Base-by-base conservation (phyloP, 768 basidiomycete species). In the Panus rudis region DNA sequence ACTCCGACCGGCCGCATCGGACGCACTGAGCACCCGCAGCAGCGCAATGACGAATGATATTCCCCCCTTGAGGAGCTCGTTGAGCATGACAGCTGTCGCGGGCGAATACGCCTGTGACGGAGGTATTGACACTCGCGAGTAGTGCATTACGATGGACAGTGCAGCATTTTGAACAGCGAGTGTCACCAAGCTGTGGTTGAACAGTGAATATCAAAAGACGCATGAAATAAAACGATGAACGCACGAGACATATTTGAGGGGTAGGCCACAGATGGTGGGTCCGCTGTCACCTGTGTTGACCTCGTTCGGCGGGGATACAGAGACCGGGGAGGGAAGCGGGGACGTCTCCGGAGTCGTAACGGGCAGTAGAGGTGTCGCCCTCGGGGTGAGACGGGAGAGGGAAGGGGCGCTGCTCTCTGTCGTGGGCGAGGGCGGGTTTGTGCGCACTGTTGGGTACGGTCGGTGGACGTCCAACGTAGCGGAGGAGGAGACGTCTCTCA, bases 61-160 rank as follows among this genome's bases (percentile, higher is more conserved):
- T 21, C 78, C 69, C 43, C 92, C 90, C 61, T 99, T 99, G 45
- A 98, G 70, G 25, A 98, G 67, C 66, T 99, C 96, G 64, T 92
- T 94, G 52, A 97, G 68, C 24, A 99, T 76, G 21, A 99, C 92
- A 19, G 96, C 96, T 1, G 90, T 76, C 2, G 94, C 92, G 1
- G 96, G 91, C 1, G 90, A 96, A 64, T 99, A 99, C 2, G 88
- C 70, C 24, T 84, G 72, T 31, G 82, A 69, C 2, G 84, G 68
- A 6, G 90, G 78, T 0, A 78, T 86, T 2, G 88, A 86, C 45
- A 92, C 84, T 47, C 96, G 80, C n/a, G 96, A 97, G 65, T 97
- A 90, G 70, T 97, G 92, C 89, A 99, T 94, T 51, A 98, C 89
- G 58, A 99, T 92, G 41, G 92, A 92, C 38, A 99, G 70, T 8